Conservation (phyloP, 2,329 filamentous ascomycete genomes). For the Xylaria digitata region DNA sequence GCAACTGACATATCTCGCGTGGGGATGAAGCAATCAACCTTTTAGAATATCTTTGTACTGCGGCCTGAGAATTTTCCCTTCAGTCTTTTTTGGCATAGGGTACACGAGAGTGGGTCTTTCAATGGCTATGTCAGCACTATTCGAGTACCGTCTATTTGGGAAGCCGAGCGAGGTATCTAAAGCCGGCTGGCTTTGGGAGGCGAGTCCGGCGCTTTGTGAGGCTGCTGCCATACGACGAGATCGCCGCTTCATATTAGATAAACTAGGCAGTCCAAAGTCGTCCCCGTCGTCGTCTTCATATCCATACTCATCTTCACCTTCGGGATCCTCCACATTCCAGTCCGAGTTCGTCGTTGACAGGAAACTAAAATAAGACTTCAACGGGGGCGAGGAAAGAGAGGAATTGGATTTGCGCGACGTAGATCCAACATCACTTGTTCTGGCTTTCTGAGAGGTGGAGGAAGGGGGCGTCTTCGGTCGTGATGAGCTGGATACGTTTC, state of each 20-base stretch:
- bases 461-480: slow-evolving; percentile 81
- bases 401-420: slow-evolving; percentile 64
- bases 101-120: slow-evolving; percentile 86
- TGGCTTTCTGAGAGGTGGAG: slow-evolving; percentile 64
- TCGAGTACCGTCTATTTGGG: slow-evolving; percentile 71
- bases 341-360: slow-evolving; percentile 84
- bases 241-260: slow-evolving; percentile 89
- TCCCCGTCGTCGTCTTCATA: slow-evolving; percentile 92
- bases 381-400: slow-evolving; percentile 70
- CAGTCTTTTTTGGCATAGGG: slow-evolving; percentile 86
- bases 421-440: slow-evolving; percentile 67
- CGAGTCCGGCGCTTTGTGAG: slow-evolving; percentile 53
- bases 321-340: slow-evolving; percentile 75
- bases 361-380: slow-evolving; percentile 82
- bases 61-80: slow-evolving; percentile 94
- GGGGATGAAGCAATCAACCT: slow-evolving; percentile 56
- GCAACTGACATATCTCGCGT: not conserved
- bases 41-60: slow-evolving; percentile 97
- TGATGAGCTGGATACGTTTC: slow-evolving; percentile 70
- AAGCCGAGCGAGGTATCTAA: slow-evolving; percentile 54
- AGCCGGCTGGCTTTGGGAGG: slow-evolving; percentile 50
- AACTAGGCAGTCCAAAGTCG: slow-evolving; percentile 92
- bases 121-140: slow-evolving; percentile 94
- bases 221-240: slow-evolving; percentile 63
- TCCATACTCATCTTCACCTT: slow-evolving; percentile 78